Evolutionary conservation across 495 filamentous ascomycete genomes (phyloP), one percentile per base, ranked within the genome.

Genomic region (Podospora fimiseda): DNA sequence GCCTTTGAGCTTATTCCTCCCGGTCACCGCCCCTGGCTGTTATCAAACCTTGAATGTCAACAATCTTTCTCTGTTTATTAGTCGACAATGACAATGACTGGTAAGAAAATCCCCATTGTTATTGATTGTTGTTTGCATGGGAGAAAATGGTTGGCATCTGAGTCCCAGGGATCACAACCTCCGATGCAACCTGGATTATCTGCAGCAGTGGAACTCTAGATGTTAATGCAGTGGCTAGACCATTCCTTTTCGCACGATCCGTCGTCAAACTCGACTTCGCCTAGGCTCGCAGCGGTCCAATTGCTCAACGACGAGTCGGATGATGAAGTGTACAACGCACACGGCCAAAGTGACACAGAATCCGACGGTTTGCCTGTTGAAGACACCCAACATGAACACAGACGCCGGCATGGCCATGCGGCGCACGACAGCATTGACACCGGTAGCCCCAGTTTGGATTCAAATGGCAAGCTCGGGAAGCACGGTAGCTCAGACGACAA

Each of bases 251-350:
- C 46, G 48, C 56, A 56, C 48, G 65, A 56, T 43, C 52, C 55
- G 21, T 57, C 61, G 49, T 66, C 65, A 5, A 58, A 49, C 55
- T 66, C 63, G 44, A 60, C 57, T 20, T 66, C 65, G 21, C 61
- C 65, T 45, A 62, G 42, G 33, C 27, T 56, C 39, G 23, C 58
- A 23, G 57, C 59, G 18, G 62, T 55, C 14, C 57, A 62, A 43
- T 55, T 64, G 43, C 50, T 55, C 8, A 43, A 37, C 16, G 46
- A 56, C 19, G 66, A 69, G 14, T 67, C 66, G 52, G 66, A 69
- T 48, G 60, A 67, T 42, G 66, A 67, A 21, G 63, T 61, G 38
- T 61, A 67, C 50, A 51, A 27, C 6, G 27, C 44, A 33, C 60
- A 57, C 22, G 54, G 27, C 2, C 58, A 50, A 22, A 60, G 61